These are phyloP conservation scores for Penicillium sp. DNA, from an alignment of 2,329 filamentous ascomycete species.

Conservation along the genomic window DNA sequence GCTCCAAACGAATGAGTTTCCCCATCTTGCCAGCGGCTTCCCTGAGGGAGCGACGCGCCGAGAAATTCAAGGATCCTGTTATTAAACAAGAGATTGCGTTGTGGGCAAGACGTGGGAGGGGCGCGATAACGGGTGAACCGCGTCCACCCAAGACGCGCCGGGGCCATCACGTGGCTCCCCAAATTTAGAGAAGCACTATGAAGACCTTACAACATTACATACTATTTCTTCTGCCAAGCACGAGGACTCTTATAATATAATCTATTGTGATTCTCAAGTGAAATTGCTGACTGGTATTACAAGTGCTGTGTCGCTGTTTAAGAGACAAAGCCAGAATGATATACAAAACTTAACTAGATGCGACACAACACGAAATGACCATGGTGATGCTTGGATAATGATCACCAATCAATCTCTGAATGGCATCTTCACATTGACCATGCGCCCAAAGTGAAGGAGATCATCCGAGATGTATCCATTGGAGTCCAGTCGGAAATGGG, in stretches of 20 bases:
- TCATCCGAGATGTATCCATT: conserved; percentile 37
- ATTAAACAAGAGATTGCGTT: conserved; percentile 13
- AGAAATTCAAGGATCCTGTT: conserved; percentile 12
- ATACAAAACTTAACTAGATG: background rate
- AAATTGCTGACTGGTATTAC: background rate
- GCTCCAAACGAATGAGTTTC: conserved; percentile 89
- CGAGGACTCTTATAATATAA: no score
- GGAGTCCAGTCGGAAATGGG: conserved; percentile 38
- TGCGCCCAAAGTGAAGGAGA: conserved; percentile 31
- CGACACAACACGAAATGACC: no score
- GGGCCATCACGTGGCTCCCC: conserved; percentile 24
- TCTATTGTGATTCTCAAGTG: background rate
- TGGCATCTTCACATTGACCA: conserved; percentile 5
- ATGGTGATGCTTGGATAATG: background rate
- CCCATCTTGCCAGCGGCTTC: conserved; percentile 66
- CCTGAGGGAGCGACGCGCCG: conserved; percentile 21
- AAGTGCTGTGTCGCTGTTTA: background rate
- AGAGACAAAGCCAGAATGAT: background rate
- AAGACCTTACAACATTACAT: background rate
- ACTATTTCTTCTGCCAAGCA: background rate
- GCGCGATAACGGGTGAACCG: conserved; percentile 25
- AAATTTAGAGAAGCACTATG: background rate
- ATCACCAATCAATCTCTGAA: background rate
- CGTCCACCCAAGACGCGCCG: conserved; percentile 27
- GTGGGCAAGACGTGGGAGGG: conserved; percentile 19